These are phyloP conservation scores for Oenanthe sinensis DNA, from an alignment of 129 eudicot species.

Conservation along the genomic window DNA sequence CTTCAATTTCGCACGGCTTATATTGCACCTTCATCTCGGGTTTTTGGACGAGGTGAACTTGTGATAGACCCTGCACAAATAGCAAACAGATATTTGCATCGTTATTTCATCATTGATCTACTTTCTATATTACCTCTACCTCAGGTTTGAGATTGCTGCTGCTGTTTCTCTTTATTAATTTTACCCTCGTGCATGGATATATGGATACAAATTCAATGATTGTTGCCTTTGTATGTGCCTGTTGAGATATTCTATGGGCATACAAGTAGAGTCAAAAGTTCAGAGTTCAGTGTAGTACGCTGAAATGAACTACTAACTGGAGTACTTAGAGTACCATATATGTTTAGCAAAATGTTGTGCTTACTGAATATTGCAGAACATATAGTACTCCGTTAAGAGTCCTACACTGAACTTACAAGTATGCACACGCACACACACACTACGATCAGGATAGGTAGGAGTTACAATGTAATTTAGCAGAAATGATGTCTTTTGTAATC, in stretches of 20 bases:
- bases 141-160: conserved; percentile 41
- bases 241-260: background rate
- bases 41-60: conserved; percentile 93
- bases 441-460: background rate
- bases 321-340: too few relatives aligned
- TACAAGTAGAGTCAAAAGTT: background rate
- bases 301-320: too few relatives aligned
- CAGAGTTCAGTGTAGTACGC: too few relatives aligned
- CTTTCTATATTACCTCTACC: conserved; percentile 79
- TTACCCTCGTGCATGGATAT: background rate
- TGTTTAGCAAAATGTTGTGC: too few relatives aligned
- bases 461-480: background rate
- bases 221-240: background rate
- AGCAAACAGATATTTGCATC: conserved; percentile 63
- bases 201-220: background rate
- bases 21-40: conserved; percentile 89
- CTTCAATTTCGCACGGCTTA: conserved; percentile 88
- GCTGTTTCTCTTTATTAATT: background rate
- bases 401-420: too few relatives aligned
- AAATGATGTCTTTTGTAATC: background rate
- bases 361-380: too few relatives aligned
- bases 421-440: background rate
- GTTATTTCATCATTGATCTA: conserved; percentile 73
- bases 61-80: conserved; percentile 80
- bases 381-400: too few relatives aligned